Evolutionary conservation across 202 grass and related monocot genomes (phyloP).

Genomic region (Alloteropsis angusta): DNA sequence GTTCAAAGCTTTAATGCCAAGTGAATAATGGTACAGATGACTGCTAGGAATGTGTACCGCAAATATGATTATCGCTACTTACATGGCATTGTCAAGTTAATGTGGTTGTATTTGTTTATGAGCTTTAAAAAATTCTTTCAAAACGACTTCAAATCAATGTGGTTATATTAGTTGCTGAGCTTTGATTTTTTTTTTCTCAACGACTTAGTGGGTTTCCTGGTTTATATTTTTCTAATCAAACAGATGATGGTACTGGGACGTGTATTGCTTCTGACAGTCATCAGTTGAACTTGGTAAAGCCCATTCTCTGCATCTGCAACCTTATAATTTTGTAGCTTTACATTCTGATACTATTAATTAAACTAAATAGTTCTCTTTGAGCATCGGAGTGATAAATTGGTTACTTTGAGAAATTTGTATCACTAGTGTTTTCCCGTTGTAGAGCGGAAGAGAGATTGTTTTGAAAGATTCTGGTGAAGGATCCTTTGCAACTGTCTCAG

Average conservation of each 20-base stretch:
- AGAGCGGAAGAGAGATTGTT: constrained; percentile 36
- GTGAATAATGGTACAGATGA: background rate
- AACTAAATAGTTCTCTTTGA: background rate
- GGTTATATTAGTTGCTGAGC: background rate
- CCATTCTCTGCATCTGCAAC: background rate
- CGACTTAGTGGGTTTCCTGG: background rate
- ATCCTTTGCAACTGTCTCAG: constrained; percentile 27
- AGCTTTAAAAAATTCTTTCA: too few relatives aligned
- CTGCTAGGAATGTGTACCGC: background rate
- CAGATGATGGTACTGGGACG: background rate
- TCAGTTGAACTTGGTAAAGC: constrained; percentile 10
- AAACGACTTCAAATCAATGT: too few relatives aligned
- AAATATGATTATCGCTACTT: background rate
- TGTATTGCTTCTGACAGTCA: background rate
- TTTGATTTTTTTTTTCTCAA: too few relatives aligned
- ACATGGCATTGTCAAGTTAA: background rate
- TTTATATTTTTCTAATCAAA: background rate
- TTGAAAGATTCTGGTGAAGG: constrained; percentile 29
- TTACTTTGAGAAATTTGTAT: background rate
- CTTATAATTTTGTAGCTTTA: background rate
- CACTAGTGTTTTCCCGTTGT: background rate
- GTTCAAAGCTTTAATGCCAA: background rate
- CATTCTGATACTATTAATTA: background rate
- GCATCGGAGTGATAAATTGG: background rate
- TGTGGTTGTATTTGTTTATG: background rate